phyloP scores from a whole-genome alignment of 306 rosid genomes.

The Quercus bicolor region DNA sequence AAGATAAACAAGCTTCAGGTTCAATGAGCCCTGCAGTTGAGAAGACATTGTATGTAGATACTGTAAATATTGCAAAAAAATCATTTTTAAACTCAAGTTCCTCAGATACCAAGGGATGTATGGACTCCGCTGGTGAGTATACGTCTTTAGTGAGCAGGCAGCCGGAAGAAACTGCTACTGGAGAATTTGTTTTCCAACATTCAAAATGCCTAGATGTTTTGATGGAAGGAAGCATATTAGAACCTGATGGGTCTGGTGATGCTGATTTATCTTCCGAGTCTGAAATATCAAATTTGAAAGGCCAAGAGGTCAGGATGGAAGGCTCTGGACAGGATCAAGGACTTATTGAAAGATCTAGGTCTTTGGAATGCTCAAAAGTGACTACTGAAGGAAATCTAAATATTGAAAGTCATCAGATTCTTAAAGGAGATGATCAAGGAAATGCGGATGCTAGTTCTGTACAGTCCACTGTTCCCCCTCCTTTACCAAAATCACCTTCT shows the following conservation, averaged over 20 bases:
- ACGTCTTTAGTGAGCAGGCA: slow-evolving; percentile 24
- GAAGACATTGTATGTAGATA: slow-evolving; percentile 78
- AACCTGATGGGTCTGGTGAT: slow-evolving; percentile 28
- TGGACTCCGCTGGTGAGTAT: slow-evolving; percentile 21
- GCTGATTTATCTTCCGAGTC: slow-evolving; percentile 25
- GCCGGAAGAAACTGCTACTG: slow-evolving; percentile 23
- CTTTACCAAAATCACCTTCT: slow-evolving; percentile 88
- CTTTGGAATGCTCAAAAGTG: slow-evolving; percentile 27
- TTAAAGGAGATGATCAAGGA: slow-evolving; percentile 29
- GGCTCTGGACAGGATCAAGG: slow-evolving; percentile 26
- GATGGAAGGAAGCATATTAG: slow-evolving; percentile 28
- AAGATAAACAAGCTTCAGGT: slow-evolving; percentile 35
- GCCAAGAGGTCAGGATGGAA: slow-evolving; percentile 32
- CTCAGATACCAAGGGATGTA: slow-evolving; percentile 28
- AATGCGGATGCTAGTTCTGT: slow-evolving; percentile 19
- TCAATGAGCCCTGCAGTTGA: slow-evolving; percentile 48
- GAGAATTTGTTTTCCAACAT: slow-evolving; percentile 38
- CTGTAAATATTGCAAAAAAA: slow-evolving; percentile 38
- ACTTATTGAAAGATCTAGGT: slow-evolving; percentile 18
- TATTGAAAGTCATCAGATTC: slow-evolving; percentile 29
- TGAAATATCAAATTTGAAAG: slow-evolving; percentile 23
- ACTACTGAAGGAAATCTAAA: slow-evolving; percentile 30
- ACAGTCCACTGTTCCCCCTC: slow-evolving; percentile 61
- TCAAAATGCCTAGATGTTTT: slow-evolving; percentile 32
- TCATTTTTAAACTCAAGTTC: slow-evolving; percentile 33